Evolutionary conservation across 495 filamentous ascomycete species (phyloP), one percentile per base, ranked within the genome.

Genomic region (Lophiostoma macrostomum): DNA sequence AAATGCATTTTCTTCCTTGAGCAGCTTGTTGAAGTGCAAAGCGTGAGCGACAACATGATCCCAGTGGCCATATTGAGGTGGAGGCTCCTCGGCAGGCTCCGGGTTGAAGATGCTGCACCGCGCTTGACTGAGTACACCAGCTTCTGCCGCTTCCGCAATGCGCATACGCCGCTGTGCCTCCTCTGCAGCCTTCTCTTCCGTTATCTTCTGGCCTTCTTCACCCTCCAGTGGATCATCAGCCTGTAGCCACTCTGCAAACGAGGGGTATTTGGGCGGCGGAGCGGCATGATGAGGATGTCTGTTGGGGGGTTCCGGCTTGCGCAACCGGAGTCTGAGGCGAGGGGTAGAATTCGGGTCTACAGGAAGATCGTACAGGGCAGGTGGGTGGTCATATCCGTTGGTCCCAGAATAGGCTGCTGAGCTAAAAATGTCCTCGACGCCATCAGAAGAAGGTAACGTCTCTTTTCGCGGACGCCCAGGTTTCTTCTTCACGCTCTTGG

Each of bases 11-110:
- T 97, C 94, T 45, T 81, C 75, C 19, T 83, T 71, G 73, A 96
- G 76, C 31, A 95, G 73, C 56, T 79, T 83, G 32, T 87, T 81
- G 60, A 97, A 90, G 57, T 89, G 80, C 10, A 87, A 56, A 36
- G 87, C 88, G 60, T 95, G 90, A 12, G 83, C 81, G 34, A 88
- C 78, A 6, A 97, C 75, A 63, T 96, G 87, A 63, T 96, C 90
- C 50, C 80, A 78, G 63, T 96, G 91, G 13, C 83, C 82, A 71
- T 88, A 96, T 46, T 88, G 88, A 50, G 78, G 80, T 5, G 83
- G 77, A 2, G 86, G 87, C 48, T 85, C 81, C 32, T 80, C 75
- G 55, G 88, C 85, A 36, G 81, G 77, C 51, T 95, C 89, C 0
- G 85, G 84, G n/a, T 80, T 74, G 62, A 85, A 95, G 24, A 86